Evolutionary conservation across 2,329 filamentous ascomycete species (phyloP), one percentile per base, ranked within the genome.

Genomic region (Alternaria postmessia): DNA sequence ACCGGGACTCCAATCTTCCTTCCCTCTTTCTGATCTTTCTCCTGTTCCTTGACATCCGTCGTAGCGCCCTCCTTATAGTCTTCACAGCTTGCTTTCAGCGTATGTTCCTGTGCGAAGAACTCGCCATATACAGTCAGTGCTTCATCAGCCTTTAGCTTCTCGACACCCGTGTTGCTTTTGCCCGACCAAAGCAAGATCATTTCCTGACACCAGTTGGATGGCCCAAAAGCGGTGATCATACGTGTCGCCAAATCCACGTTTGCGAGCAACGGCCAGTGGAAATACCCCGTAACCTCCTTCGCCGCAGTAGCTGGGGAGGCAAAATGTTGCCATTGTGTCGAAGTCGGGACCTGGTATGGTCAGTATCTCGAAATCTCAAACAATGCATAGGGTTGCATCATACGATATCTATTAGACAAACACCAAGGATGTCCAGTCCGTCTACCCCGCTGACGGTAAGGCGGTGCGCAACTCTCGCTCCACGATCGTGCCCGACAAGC

Each of bases 201-300:
- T 8, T 75, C 73, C 7, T 57, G 51, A 48, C 72, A 70, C 61
- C 80, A 85, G 39, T 78, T 69, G 18, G 80, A 75, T 0, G 80
- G 75, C n/a, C 85, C 80, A 34, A 76, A 73, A 7, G 74, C 62
- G 83, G 51, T 81, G 47, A 86, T 74, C 41, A 78, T 80, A 67
- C 87, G 85, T 0, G 83, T 85, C 5, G 87, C 79, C 0, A 86
- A 83, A 5, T 75, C 74, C 0, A 76, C 70, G 68, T 88, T 86
- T 8, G 86, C 84, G 20, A 88, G 79, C 63, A 88, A 83, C 53
- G 86, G 86, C 85, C 86, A 88, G 72, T 88, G 86, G 66, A 83
- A 87, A 70, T 87, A 87, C 0, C 80, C 79, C 7, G 66, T 60
- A 28, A 77, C 78, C 1, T 84, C 82, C 59, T 70, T 68, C 3